Percentiles rank a stretch among this genome's conserved stretches.
These are phyloP conservation scores for Pythium rishiriense DNA, from an alignment of 352 stramenopile genomes.

Conservation along the genomic window DNA sequence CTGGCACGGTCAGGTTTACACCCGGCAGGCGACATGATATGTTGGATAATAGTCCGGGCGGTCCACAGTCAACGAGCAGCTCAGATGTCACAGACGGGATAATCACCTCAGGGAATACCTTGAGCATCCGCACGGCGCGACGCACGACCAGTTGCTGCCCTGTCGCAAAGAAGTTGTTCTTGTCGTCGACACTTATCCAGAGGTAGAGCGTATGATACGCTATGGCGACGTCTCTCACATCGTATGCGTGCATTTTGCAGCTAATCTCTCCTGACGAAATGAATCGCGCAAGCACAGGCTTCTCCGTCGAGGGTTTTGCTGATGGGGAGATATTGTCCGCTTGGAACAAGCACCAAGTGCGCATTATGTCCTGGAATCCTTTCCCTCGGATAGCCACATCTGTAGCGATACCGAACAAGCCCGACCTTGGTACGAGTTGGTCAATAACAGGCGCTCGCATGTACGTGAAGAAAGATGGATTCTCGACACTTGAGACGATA, in stretches of 20 bases:
- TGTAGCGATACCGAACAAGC: slow-evolving; percentile 5
- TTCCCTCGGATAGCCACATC: slow-evolving; percentile 15
- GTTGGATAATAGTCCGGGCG: slow-evolving; percentile 3
- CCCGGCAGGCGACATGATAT: slow-evolving; percentile 11
- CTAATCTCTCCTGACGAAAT: slow-evolving; percentile 1
- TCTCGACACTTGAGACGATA: background rate
- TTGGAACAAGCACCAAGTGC: slow-evolving; percentile 15
- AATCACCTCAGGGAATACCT: slow-evolving; percentile 10
- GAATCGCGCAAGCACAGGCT: slow-evolving; percentile 9
- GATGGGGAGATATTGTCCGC: background rate
- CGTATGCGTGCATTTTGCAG: slow-evolving; percentile 5
- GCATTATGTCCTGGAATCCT: slow-evolving; percentile 11
- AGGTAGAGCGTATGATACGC: background rate
- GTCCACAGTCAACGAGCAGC: slow-evolving; percentile 5
- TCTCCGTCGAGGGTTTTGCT: background rate
- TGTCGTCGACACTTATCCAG: slow-evolving; percentile 24
- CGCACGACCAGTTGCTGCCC: slow-evolving; percentile 12
- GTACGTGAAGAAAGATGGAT: slow-evolving; percentile 16
- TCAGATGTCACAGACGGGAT: slow-evolving; percentile 13
- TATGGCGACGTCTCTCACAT: background rate
- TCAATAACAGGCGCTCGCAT: slow-evolving; percentile 7
- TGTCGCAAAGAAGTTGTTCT: slow-evolving; percentile 16
- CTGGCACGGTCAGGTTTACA: slow-evolving; percentile 16
- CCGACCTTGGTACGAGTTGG: slow-evolving; percentile 4
- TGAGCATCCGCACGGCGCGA: slow-evolving; percentile 13